Conservation (phyloP, 495 filamentous ascomycete species). For the Aspergillus cavernicola region DNA sequence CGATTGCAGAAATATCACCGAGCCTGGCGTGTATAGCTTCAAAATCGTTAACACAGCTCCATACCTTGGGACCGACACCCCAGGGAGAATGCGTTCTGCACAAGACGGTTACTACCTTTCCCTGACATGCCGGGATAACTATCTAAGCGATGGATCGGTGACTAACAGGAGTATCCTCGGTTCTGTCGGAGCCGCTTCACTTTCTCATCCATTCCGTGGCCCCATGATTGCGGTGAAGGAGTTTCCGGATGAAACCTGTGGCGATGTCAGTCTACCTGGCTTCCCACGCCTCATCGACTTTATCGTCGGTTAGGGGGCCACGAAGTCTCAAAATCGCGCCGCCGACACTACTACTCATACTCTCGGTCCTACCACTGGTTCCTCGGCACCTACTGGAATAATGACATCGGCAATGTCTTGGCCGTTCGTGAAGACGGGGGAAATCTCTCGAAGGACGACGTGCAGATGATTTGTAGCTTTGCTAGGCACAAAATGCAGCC, state of each 20-base stretch:
- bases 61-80: not conserved
- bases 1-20: not conserved
- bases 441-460: not conserved
- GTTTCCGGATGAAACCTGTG: not conserved
- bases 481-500: not conserved
- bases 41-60: not conserved
- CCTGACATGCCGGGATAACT: not conserved
- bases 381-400: not conserved
- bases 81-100: not conserved
- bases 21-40: not conserved
- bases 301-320: too few species aligned
- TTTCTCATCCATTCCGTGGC: not conserved
- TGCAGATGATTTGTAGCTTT: not conserved
- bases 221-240: not conserved
- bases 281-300: not conserved
- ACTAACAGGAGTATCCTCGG: not conserved
- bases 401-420: not conserved
- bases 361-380: too few species aligned
- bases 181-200: not conserved
- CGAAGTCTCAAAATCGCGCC: too few species aligned
- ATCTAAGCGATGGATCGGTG: not conserved
- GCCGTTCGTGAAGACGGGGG: not conserved
- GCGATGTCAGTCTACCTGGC: not conserved
- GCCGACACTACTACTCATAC: too few species aligned
- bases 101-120: not conserved